Evolutionary conservation across 306 rosid species (phyloP), one percentile per base, ranked within the genome.

Genomic region (Pyrus communis): DNA sequence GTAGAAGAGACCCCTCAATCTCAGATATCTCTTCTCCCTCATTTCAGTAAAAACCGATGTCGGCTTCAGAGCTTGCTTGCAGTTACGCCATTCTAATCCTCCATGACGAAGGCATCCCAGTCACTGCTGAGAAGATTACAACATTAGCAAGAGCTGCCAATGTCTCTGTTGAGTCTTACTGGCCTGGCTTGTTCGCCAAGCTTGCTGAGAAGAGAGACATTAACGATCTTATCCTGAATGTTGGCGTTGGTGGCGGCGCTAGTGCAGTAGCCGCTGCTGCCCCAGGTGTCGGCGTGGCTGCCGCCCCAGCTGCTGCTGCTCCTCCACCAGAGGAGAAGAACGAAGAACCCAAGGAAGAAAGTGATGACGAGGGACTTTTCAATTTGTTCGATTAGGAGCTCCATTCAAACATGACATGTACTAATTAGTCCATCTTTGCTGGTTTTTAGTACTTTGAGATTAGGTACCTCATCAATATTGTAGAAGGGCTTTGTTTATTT

Each of bases 271-370:
- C 89, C 0, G 93, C 82, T 33, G 90, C 89, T 17, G 87, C 60
- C 25, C 88, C 90, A 0, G 80, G 77, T 0, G 91, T 74, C 0
- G 91, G 75, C 2, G 81, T 19, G 2, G 54, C 54, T 14, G 84
- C 74, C 0, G 81, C 78, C 23, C 81, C 88, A 0, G 89, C 89
- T 0, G 89, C 88, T 0, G 87, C 93, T 8, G 88, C 97, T 70
- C 85, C 98, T n/a, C 74, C 88, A 27, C 83, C 86, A 0, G 96
- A 86, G 54, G 93, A 91, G 85, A 85, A 93, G 88, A 93, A 91
- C 91, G 96, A 49, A 46, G 54, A 46, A 46, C 19, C 54, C 19
- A 46, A 46, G 54, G 54, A 46, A 49, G 54, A 49, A 49, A 49
- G 54, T 15, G 19, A 49, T 14, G 54, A 49, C 54, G 54, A 49